Base-by-base conservation (phyloP, 352 stramenopile species). In the Pythium guiyangense region DNA sequence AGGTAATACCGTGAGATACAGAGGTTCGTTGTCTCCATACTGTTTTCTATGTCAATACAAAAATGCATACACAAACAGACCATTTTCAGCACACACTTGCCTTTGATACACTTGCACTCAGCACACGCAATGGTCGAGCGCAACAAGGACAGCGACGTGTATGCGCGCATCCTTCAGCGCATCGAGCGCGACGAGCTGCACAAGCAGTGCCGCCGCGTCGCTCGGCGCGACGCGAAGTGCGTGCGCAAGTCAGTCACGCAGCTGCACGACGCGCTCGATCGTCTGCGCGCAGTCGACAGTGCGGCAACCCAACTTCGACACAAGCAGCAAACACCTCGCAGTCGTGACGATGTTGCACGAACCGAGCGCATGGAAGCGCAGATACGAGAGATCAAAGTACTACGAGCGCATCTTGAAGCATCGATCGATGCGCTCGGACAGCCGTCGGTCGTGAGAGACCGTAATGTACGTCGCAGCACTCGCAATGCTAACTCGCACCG, bases 151-250 rank as follows among this genome's bases (percentile, higher is more conserved):
- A 18, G 8, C 27, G 59, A 54, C 37, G 59, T 66, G 34, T 79
- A 69, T 44, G 70, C 60, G 47, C 65, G 67, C 47, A 74, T 82
- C 31, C 46, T 82, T 53, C 22, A 52, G 45, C 62, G 56, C 29
- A 60, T 71, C 37, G 45, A 70, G 53, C 56, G 27, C 0, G 49
- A 61, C 14, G 62, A 74, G 46, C 57, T 73, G 43, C 53, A 22
- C 5, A 55, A 57, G 14, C 51, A 71, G 52, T 64, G 71, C 43
- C 22, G 52, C 0, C 22, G 34, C 4, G 61, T 76, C 12, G 27
- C 63, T n/a, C 15, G 17, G 0, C 67, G 52, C 27, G 65, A 79
- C 22, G 52, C 50, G 0, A 52, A 25, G 29, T 39, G 56, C 2
- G 46, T 67, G 2, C 34, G 22, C 3, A 49, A 48, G 12, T 54